Percentiles rank a stretch among this genome's conserved stretches.
These are phyloP conservation scores for Herpetomonas tarakana DNA, from an alignment of 208 protist genomes.

Conservation along the genomic window DNA sequence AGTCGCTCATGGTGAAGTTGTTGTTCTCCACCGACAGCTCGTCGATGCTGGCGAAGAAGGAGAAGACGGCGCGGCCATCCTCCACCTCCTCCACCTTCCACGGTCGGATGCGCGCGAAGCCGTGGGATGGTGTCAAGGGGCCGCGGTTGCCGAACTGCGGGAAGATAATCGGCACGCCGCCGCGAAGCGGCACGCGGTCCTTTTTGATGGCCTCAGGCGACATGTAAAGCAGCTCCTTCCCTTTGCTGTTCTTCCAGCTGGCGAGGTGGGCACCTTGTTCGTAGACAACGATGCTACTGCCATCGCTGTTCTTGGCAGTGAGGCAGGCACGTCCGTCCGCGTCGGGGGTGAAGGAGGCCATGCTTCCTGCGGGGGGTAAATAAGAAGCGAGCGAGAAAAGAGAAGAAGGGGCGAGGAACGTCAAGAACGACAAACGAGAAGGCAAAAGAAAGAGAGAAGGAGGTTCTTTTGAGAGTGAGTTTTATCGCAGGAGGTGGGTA, in stretches of 20 bases:
- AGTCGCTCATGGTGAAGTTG: slow-evolving; percentile 18
- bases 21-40: slow-evolving; percentile 20
- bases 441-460: too few species aligned
- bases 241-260: slow-evolving; percentile 61
- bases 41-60: slow-evolving; percentile 14
- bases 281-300: slow-evolving; percentile 75
- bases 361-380: neutral
- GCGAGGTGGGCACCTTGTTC: slow-evolving; percentile 86
- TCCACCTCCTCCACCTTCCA: slow-evolving; percentile 33
- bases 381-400: neutral
- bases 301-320: slow-evolving; percentile 45
- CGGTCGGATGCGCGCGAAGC: slow-evolving; percentile 66
- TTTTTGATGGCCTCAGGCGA: slow-evolving; percentile 73
- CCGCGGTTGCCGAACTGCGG: slow-evolving; percentile 84
- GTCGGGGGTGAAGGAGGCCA: slow-evolving; percentile 37
- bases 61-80: slow-evolving; percentile 36
- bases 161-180: slow-evolving; percentile 88
- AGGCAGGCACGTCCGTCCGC: slow-evolving; percentile 27
- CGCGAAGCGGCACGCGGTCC: slow-evolving; percentile 70
- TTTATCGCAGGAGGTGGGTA: too few species aligned
- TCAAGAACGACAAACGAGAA: too few species aligned
- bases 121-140: slow-evolving; percentile 60
- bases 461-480: too few species aligned
- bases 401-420: too few species aligned
- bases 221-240: slow-evolving; percentile 76